Conservation (phyloP, 352 stramenopile genomes). For the Phytophthora colocasiae region DNA sequence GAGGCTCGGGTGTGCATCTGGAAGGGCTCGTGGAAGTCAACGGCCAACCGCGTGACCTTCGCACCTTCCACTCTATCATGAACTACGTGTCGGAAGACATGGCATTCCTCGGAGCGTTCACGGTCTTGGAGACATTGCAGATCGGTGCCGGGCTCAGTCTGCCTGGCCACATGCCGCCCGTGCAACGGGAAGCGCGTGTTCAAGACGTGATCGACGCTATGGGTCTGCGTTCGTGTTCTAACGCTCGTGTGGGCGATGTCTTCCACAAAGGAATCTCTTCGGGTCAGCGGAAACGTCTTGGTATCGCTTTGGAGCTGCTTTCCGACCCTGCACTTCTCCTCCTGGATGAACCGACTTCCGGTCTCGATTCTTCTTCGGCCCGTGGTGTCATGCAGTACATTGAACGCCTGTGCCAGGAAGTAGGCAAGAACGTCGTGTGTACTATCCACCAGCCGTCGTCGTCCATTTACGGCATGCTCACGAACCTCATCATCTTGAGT, state of each 20-base stretch:
- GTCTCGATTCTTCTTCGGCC: constrained; percentile 91
- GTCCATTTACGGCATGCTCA: constrained; percentile 74
- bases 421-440: constrained; percentile 78
- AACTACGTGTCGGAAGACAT: constrained; percentile 80
- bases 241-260: constrained; percentile 83
- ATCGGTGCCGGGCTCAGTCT: constrained; percentile 70
- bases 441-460: constrained; percentile 91
- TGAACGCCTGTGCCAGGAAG: constrained; percentile 57
- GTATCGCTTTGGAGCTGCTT: constrained; percentile 95
- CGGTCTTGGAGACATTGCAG: constrained; percentile 75
- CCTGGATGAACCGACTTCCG: constrained; percentile 95
- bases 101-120: constrained; percentile 75
- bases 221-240: constrained; percentile 63
- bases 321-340: constrained; percentile 95
- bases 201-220: constrained; percentile 80
- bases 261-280: constrained; percentile 90
- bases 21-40: constrained; percentile 72
- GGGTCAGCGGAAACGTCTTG: constrained; percentile 92
- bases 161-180: constrained; percentile 50
- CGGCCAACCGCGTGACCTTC: constrained; percentile 46
- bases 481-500: constrained; percentile 72
- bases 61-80: constrained; percentile 63
- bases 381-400: constrained; percentile 90
- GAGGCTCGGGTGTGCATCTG: constrained; percentile 39
- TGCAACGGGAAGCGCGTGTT: constrained; percentile 62